A percentile compares a stretch with the other conserved stretches of the same genome.
Evolutionary conservation across 2,329 filamentous ascomycete species (phyloP).

Genomic region (Hortaea werneckii): DNA sequence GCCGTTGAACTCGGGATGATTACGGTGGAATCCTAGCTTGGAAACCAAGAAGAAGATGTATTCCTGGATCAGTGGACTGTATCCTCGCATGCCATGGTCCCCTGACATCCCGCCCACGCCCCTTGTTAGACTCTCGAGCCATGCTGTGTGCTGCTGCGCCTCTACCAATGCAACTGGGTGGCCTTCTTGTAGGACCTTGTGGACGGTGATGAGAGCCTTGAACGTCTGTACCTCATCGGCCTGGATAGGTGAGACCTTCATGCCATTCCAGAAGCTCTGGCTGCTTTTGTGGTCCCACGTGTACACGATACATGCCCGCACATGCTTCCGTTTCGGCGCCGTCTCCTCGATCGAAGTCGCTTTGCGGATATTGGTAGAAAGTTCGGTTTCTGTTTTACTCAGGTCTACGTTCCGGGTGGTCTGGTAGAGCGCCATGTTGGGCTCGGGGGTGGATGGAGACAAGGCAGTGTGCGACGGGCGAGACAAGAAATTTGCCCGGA

Average conservation of each 20-base stretch:
- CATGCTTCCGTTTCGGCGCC: slow-evolving; percentile 79
- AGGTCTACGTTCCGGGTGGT: slow-evolving; percentile 48
- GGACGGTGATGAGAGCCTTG: slow-evolving; percentile 93
- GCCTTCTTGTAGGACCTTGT: slow-evolving; percentile 95
- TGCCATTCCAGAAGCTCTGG: slow-evolving; percentile 88
- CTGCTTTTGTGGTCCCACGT: slow-evolving; percentile 99
- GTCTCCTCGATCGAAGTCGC: slow-evolving; percentile 51
- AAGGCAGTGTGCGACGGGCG: no score
- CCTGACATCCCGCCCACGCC: slow-evolving; percentile 68
- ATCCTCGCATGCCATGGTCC: slow-evolving; percentile 55
- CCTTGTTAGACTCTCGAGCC: slow-evolving; percentile 86
- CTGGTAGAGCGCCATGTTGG: slow-evolving; percentile 27
- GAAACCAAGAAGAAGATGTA: slow-evolving; percentile 93
- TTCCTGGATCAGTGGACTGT: slow-evolving; percentile 86
- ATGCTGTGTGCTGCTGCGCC: slow-evolving; percentile 75
- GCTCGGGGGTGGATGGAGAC: background rate
- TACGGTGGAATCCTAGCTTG: slow-evolving; percentile 91
- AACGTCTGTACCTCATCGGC: slow-evolving; percentile 98
- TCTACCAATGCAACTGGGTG: slow-evolving; percentile 81
- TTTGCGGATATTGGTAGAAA: slow-evolving; percentile 58
- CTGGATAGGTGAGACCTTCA: slow-evolving; percentile 99
- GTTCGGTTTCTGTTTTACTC: slow-evolving; percentile 56
- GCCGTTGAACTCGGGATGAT: slow-evolving; percentile 97
- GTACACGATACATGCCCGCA: slow-evolving; percentile 94
- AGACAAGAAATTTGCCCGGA: no score